Evolutionary conservation across 2,329 filamentous ascomycete species (phyloP), one percentile per base, ranked within the genome.

Genomic region (Juglanconis oblonga): DNA sequence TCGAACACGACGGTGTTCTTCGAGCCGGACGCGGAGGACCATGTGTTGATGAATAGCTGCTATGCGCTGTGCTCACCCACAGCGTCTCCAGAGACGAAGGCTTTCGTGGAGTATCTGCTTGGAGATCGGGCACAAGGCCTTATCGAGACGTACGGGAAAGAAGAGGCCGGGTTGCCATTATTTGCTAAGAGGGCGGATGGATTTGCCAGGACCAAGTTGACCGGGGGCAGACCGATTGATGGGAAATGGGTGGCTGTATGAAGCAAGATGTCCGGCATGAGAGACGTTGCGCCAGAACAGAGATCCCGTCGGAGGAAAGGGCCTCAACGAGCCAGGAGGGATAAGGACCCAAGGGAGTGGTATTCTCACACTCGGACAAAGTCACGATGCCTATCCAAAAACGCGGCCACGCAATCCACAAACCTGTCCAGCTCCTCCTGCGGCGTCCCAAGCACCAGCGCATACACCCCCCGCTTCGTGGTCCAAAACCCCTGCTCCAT

Each of bases 401-500:
- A 62, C 6, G 42, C 36, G 7, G 53, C 45, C 14, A 66, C 65
- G 2, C 63, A 60, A 0, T 17, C 62, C 4, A 67, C 61, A 53
- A 68, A 68, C 10, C 44, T 31, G 13, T 64, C 62, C 3, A 68
- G 62, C 24, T 68, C 64, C 17, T 63, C 57, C 52, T 66, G 59
- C 2, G 66, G 64, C 9, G 66, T 67, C 5, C 64, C 66, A 5
- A 69, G 59, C 14, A 67, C 65, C 29, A 69, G 57, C 3, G 67
- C 64, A 14, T 66, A 64, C 40, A 61, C 63, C 3, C 67, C 67
- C 4, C 67, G 64, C 52, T 64, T 58, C 36, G 65, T 64, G 40
- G 68, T 60, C 67, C 68, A 69, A 55, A 64, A 68, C 13, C 66
- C 66, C 13, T 64, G 50, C 36, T 66, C 64, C 45, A 69, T 48